Percentiles rank a stretch among this genome's conserved stretches.
Conservation (phyloP, 2,329 filamentous ascomycete genomes). For the Chalaropsis thielavioides region DNA sequence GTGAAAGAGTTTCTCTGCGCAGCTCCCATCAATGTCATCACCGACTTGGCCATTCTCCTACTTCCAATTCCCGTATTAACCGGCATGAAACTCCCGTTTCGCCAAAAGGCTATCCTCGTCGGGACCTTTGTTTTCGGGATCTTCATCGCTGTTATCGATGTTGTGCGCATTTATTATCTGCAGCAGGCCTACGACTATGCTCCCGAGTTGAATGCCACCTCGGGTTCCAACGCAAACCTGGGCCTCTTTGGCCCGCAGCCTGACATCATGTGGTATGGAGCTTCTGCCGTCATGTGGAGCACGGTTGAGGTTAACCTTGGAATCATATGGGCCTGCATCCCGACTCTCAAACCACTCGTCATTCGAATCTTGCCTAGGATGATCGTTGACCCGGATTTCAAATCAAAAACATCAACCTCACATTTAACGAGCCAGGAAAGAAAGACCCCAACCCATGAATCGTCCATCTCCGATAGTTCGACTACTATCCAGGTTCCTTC, state of each 20-base stretch:
- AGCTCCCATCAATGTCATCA: constrained; percentile 81
- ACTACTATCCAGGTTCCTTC: not conserved
- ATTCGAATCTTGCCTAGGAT: constrained; percentile 46
- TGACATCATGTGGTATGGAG: constrained; percentile 59
- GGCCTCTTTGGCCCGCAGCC: constrained; percentile 35
- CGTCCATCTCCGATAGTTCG: not conserved
- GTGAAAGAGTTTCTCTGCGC: constrained; percentile 55
- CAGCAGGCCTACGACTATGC: constrained; percentile 49
- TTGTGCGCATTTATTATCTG: constrained; percentile 78
- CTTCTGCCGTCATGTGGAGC: constrained; percentile 83
- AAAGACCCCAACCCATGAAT: not conserved
- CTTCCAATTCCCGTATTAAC: constrained; percentile 81
- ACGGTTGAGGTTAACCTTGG: constrained; percentile 82
- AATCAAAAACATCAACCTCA: constrained; percentile 8
- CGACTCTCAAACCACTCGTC: constrained; percentile 75
- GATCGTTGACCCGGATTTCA: constrained; percentile 33
- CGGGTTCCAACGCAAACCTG: constrained; percentile 8
- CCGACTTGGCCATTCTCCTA: constrained; percentile 74
- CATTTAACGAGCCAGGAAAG: constrained; percentile 14
- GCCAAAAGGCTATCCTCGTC: constrained; percentile 78
- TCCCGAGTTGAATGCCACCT: constrained; percentile 28
- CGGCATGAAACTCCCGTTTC: constrained; percentile 65
- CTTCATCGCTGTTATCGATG: constrained; percentile 77
- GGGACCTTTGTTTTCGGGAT: constrained; percentile 76
- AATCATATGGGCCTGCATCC: constrained; percentile 84